Evolutionary conservation across 805 yeast species (phyloP), one percentile per base, ranked within the genome.

Genomic region (Grigorovia yakushimaensis): DNA sequence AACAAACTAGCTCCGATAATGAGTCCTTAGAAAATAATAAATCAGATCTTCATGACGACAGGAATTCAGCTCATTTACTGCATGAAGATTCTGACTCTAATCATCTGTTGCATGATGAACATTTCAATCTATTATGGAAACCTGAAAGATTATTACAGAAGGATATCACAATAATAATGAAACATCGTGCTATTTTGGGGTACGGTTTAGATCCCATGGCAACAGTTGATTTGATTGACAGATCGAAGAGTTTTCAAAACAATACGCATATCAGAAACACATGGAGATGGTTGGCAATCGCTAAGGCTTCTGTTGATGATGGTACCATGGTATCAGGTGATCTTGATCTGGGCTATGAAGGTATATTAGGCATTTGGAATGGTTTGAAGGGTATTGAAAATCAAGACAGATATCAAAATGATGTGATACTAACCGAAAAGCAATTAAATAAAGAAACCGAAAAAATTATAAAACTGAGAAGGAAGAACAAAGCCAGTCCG

Each of bases 331-430:
- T 77, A 2, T 73, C 83, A 5, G 80, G 79, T 21, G 81, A 77
- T 17, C 68, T 87, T 37, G 96, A 91, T 59, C 72, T 91, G 30
- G 89, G 95, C 1, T 88, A 78, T 60, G 82, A 84, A 53, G 98
- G 98, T 6, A 94, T 91, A 2, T 65, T 80, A 23, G 95, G 95
- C 9, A 79, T 91, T 35, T 91, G 98, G 98, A 80, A 80, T 56
- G 89, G 89, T 27, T 73, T 75, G 17, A 76, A 73, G 4, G 82
- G 74, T 1, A 65, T 73, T 20, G 65, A 68, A 8, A 65, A 73
- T 41, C 79, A 79, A 50, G 73, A 73, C 40, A 67, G 87, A 44
- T 72, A 69, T 52, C 58, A 60, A 13, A 54, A 60, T 37, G 67
- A 59, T 19, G 51, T 50, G 4, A 55, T 50, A 10, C 44, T 62